phyloP scores from a whole-genome alignment of 2,329 filamentous ascomycete species.

The Aspergillus clavatus region DNA sequence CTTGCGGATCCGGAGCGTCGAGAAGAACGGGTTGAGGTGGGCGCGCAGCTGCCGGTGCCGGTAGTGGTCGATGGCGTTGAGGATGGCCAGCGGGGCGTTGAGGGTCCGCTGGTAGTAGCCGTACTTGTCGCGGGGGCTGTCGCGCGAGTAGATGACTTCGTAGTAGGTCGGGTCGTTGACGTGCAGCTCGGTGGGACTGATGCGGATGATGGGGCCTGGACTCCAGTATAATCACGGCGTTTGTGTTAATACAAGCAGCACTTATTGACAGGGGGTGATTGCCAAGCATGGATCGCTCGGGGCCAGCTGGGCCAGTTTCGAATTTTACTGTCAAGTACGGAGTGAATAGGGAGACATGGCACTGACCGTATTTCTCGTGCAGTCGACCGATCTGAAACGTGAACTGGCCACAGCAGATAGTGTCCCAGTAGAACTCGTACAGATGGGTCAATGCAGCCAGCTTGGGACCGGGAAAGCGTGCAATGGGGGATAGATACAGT shows the following conservation, averaged over 20 bases:
- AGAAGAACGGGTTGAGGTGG: conserved; percentile 36
- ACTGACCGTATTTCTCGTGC: conserved; percentile 24
- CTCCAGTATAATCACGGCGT: too few relatives aligned
- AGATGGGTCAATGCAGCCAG: conserved; percentile 19
- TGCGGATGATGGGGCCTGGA: conserved; percentile 31
- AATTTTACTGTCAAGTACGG: too few relatives aligned
- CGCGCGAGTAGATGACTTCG: conserved; percentile 27
- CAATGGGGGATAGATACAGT: conserved; percentile 21
- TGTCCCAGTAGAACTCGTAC: conserved; percentile 27
- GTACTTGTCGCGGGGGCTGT: conserved; percentile 29
- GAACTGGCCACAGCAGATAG: conserved; percentile 19
- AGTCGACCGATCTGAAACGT: conserved; percentile 18
- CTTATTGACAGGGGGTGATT: neutral
- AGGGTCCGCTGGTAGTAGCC: conserved; percentile 25
- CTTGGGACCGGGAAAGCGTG: conserved; percentile 22
- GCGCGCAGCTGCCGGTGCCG: conserved; percentile 30
- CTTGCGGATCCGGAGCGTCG: conserved; percentile 23
- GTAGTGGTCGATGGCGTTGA: conserved; percentile 27
- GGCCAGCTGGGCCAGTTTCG: neutral
- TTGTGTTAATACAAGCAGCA: neutral
- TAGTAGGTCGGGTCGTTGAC: conserved; percentile 28
- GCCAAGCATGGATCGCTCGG: neutral
- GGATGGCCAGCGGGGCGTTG: conserved; percentile 27
- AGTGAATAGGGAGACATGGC: neutral
- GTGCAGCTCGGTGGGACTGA: conserved; percentile 31